Percentiles rank a stretch among this genome's conserved stretches.
Evolutionary conservation across 345 rosid species (phyloP).

Genomic region (Reutealis trisperma): DNA sequence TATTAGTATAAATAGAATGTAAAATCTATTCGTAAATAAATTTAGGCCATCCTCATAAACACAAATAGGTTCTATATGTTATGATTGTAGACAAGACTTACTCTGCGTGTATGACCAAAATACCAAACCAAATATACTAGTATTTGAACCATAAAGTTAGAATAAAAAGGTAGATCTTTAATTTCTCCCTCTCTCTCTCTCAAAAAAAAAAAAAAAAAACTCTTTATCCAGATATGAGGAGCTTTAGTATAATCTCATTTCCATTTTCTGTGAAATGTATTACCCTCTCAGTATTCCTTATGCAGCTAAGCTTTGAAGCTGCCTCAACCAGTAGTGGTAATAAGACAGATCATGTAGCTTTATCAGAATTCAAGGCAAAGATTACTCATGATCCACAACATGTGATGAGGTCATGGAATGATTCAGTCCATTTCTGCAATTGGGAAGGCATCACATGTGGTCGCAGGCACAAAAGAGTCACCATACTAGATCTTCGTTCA

Average conservation of each 20-base stretch:
- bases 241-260: neutral
- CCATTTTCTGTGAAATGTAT: neutral
- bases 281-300: neutral
- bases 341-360: neutral
- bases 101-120: too few species aligned
- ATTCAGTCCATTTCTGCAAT: neutral
- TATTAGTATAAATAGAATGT: too few species aligned
- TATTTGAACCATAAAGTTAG: too few species aligned
- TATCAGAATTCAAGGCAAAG: neutral
- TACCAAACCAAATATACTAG: too few species aligned
- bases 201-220: too few species aligned
- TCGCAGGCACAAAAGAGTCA: conserved; percentile 6
- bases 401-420: neutral
- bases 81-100: too few species aligned
- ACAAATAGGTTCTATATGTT: too few species aligned
- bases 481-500: neutral
- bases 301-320: neutral
- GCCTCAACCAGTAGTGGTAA: neutral
- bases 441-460: neutral
- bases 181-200: too few species aligned
- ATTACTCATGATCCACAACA: neutral
- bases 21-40: too few species aligned
- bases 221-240: too few species aligned
- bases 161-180: neutral
- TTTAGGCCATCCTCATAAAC: too few species aligned